Evolutionary conservation across 805 yeast species (phyloP), one percentile per base, ranked within the genome.

Genomic region (Wickerhamomyces tratensis): DNA sequence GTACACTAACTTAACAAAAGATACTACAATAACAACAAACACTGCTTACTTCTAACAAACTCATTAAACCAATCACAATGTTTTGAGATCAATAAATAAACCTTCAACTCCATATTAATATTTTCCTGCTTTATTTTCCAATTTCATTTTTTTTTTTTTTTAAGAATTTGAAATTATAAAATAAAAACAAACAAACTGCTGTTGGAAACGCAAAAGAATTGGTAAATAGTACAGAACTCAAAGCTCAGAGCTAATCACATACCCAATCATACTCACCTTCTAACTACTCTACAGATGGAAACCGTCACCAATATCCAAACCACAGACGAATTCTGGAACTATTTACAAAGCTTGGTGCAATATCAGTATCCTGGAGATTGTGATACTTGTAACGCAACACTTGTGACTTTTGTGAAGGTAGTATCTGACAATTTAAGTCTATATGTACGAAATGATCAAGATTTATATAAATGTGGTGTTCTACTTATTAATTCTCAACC

Each of bases 391-490:
- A 57, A 57, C 43, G 29, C 44, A 14, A 41, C 41, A 8, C 48
- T 57, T 14, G 56, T 53, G 5, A 38, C 44, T 2, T 57, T 46
- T 38, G 13, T 55, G 14, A 54, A 56, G 29, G 39, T 49, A 1
- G 55, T 54, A 2, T 46, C 58, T 7, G 53, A 55, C 25, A 55
- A 56, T 41, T 39, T 54, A 12, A 45, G 48, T 6, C 51, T 54
- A 35, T 52, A 47, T 35, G 41, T 56, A 20, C 49, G 46, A 20
- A 43, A 48, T 7, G 61, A 57, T 41, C 55, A 54, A 33, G 70
- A 63, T 39, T 41, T 66, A 25, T 66, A 65, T 41, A 55, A 65
- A 25, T 54, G 67, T 46, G 67, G 63, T 2, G 45, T 64, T 12
- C 48, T 53, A 13, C 41, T 67, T 25, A 53, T 61, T 2, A 62